phyloP scores from a whole-genome alignment of 2,329 filamentous ascomycete species.

The Claviceps pusilla region DNA sequence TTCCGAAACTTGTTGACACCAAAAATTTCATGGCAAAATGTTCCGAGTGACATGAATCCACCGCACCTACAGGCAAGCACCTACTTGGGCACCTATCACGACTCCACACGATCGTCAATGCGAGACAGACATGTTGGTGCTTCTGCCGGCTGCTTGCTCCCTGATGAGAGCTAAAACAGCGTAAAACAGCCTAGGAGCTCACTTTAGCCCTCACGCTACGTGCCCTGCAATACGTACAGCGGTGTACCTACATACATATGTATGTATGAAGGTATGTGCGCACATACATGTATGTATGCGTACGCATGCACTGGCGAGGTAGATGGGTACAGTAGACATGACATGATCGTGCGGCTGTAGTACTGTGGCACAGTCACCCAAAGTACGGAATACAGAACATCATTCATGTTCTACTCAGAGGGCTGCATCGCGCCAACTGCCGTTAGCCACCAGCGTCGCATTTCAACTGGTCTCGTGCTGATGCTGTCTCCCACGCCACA shows the following conservation, averaged over 20 bases:
- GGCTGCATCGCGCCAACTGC: background rate
- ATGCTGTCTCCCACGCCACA: background rate
- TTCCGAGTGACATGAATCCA: background rate
- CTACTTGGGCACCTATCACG: background rate
- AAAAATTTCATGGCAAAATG: background rate
- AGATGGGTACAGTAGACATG: background rate
- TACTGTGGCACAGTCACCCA: background rate
- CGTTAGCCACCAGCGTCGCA: background rate
- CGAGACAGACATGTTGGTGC: background rate
- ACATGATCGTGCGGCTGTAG: background rate
- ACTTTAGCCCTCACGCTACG: no score
- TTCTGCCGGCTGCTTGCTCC: no score
- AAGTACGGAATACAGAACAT: background rate
- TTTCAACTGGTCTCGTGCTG: background rate
- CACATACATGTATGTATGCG: background rate
- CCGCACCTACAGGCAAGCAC: no score
- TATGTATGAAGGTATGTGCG: background rate
- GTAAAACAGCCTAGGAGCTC: no score
- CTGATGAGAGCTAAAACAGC: no score
- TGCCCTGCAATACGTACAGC: no score
- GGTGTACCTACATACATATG: no score
- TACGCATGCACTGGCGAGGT: background rate
- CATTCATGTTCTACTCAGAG: background rate
- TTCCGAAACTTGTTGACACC: no score
- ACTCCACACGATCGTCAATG: background rate